Conservation (phyloP, 768 basidiomycete species). For the Podaxis carcinomalis region DNA sequence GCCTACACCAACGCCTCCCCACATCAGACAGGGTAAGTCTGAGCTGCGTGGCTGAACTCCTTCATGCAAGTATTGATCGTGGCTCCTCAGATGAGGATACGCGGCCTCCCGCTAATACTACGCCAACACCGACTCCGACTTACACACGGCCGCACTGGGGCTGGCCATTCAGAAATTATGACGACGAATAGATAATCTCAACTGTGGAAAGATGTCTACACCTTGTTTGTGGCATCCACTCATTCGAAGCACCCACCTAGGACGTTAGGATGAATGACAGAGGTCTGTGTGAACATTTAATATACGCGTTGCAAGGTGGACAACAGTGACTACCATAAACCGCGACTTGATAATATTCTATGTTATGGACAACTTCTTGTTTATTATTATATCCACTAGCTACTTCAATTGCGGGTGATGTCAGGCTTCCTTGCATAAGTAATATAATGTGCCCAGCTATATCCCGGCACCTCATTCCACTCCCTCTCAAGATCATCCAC, state of each 20-base stretch:
- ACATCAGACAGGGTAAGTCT: not conserved
- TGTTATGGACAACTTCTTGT: too few species aligned
- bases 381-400: not conserved
- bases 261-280: too few species aligned
- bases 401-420: not conserved
- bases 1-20: not conserved
- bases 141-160: not conserved
- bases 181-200: not conserved
- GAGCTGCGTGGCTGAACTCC: not conserved
- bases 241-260: too few species aligned
- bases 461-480: slow-evolving; percentile 1
- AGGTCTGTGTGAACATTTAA: too few species aligned
- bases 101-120: not conserved
- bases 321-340: too few species aligned
- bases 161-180: slow-evolving; percentile 2
- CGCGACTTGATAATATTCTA: too few species aligned
- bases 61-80: not conserved
- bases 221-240: too few species aligned
- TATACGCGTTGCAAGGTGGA: too few species aligned
- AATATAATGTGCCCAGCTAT: not conserved
- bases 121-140: not conserved
- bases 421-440: not conserved
- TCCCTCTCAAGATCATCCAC: slow-evolving; percentile 3
- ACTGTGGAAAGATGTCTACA: too few species aligned
- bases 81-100: not conserved